Conservation (phyloP, 805 yeast species). For the Candida insectalens region DNA sequence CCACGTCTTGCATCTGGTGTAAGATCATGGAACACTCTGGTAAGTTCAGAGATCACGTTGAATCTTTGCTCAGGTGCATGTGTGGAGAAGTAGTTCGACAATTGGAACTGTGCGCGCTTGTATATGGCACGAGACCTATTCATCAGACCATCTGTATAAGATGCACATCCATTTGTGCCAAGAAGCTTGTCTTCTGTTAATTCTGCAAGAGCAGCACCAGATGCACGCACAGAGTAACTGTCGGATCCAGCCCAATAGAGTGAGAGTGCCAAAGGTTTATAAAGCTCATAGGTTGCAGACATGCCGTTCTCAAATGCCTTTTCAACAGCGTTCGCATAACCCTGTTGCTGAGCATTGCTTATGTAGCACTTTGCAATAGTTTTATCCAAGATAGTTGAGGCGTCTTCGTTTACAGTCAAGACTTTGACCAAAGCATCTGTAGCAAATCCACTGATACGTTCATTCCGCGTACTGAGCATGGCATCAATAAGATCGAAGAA, state of each 20-base stretch:
- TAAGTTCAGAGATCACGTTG: conserved; percentile 59
- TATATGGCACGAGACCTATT: conserved; percentile 75
- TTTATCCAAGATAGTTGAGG: conserved; percentile 40
- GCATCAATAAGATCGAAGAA: conserved; percentile 77
- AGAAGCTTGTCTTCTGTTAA: conserved; percentile 53
- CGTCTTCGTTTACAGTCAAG: conserved; percentile 43
- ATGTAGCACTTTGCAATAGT: conserved; percentile 67
- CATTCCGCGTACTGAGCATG: conserved; percentile 50
- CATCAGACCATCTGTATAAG: conserved; percentile 60
- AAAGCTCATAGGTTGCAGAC: conserved; percentile 40
- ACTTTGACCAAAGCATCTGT: conserved; percentile 62
- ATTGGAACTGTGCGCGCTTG: conserved; percentile 74
- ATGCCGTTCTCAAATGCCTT: conserved; percentile 47
- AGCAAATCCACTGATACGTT: conserved; percentile 52
- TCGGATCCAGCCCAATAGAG: conserved; percentile 73
- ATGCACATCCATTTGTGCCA: conserved; percentile 42
- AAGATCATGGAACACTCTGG: conserved; percentile 58
- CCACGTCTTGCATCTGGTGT: conserved; percentile 58
- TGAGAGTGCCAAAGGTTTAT: conserved; percentile 66
- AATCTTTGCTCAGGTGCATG: conserved; percentile 49
- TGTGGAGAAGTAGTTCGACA: conserved; percentile 65
- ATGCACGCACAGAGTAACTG: conserved; percentile 52
- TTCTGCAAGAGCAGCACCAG: conserved; percentile 65
- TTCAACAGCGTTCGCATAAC: conserved; percentile 65
- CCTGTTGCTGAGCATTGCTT: conserved; percentile 33